These are phyloP conservation scores for Salmacisia buchloeana DNA, from an alignment of 1,284 basidiomycete species.

Conservation along the genomic window DNA sequence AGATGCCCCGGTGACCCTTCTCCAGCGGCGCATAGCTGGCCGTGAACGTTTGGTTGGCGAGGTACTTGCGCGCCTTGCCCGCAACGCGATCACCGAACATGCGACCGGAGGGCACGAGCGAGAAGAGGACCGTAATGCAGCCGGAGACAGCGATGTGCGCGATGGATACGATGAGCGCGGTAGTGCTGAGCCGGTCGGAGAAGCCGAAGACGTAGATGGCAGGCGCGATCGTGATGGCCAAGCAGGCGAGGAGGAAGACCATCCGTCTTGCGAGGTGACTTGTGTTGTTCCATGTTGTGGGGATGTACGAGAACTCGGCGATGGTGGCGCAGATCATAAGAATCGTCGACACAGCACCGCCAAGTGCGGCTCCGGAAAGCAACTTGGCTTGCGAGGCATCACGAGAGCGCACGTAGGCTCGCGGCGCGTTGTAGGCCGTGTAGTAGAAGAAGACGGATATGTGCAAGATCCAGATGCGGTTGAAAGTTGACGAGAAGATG, in stretches of 20 bases:
- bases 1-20: constrained; percentile 37
- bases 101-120: constrained; percentile 44
- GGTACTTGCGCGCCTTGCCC: constrained; percentile 48
- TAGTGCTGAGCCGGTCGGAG: constrained; percentile 27
- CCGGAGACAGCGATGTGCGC: constrained; percentile 41
- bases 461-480: constrained; percentile 51
- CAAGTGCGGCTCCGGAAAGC: constrained; percentile 46
- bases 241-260: constrained; percentile 45
- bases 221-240: constrained; percentile 46
- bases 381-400: constrained; percentile 36
- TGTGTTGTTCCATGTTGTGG: constrained; percentile 50
- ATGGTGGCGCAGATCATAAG: constrained; percentile 49
- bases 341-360: constrained; percentile 46
- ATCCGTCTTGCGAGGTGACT: constrained; percentile 46
- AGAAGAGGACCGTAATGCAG: constrained; percentile 46
- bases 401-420: constrained; percentile 65
- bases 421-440: constrained; percentile 72
- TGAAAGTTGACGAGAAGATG: constrained; percentile 51
- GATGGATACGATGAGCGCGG: constrained; percentile 36
- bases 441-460: constrained; percentile 50
- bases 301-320: constrained; percentile 48
- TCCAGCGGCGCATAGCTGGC: constrained; percentile 45
- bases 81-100: constrained; percentile 50
- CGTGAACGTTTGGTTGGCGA: constrained; percentile 50
- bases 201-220: constrained; percentile 48